Base-by-base conservation (phyloP, 139 green algal genomes). In the Closterium sp. region DNA sequence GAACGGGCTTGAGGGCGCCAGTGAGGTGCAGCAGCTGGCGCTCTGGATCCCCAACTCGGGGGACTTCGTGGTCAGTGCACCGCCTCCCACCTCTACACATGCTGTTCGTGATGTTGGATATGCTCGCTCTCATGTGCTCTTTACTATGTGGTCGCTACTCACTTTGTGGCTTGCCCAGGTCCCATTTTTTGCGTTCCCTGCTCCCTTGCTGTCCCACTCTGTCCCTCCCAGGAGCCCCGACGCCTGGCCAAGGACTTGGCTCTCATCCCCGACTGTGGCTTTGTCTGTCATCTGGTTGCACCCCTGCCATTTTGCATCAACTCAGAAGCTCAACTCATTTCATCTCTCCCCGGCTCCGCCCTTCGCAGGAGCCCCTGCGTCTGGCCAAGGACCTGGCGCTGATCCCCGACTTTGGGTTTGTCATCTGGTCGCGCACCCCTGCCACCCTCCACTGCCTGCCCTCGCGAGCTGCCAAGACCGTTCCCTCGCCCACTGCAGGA, bases 61-160 rank as follows among this genome's bases (percentile, higher is more conserved):
- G 32, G 87, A 90, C 33, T 90, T 90, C 21, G 33, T 90, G 43
- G 87, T 90, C 23, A 90, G 87, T 90, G 83, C 83, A 86, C 83
- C n/a, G 25, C n/a, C 83, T 32, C 83, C 83, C 83, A 86, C 83
- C 83, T 86, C 83, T 12, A 86, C 83, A 76, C 55, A 76, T 76
- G 23, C 16, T 76, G 55, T 76, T 66, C 21, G 38, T 21, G 7
- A 66, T 66, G 38, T 4, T 76, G 55, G 2, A 76, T 76, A 16
- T 4, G 55, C 55, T 19, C 55, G 16, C 25, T 76, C 25, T 16
- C 55, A 28, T 76, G 55, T 76, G 12, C 25, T 19, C 55, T 28
- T 28, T 19, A 28, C 55, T 76, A 19, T 76, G 25, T 76, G 55
- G 23, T 66, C 38, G 19, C 38, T 10, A 66, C 38, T 66, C 38